Evolutionary conservation across 768 basidiomycete species (phyloP).

Genomic region (Pulveroboletus sp.): DNA sequence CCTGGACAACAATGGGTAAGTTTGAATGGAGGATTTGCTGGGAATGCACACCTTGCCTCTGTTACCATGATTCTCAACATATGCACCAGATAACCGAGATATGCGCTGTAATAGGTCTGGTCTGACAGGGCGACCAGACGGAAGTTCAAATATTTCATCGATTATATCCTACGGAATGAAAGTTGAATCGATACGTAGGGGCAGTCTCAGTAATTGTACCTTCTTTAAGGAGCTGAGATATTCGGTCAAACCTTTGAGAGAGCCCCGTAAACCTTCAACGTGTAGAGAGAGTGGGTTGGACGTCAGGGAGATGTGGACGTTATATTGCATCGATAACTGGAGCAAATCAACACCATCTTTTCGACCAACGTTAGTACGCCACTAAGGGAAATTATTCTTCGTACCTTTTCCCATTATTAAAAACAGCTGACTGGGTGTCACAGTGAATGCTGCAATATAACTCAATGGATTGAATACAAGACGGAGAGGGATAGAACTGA

Average conservation of each 20-base stretch:
- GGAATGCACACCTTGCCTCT: constrained; percentile 41
- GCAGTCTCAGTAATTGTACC: constrained; percentile 30
- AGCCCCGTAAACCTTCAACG: constrained; percentile 53
- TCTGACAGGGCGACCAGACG: constrained; percentile 40
- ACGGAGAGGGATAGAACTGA: constrained; percentile 30
- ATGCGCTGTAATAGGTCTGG: constrained; percentile 54
- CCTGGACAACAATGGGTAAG: constrained; percentile 32
- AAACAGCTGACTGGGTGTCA: constrained; percentile 61
- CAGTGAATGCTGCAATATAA: constrained; percentile 44
- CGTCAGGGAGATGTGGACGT: constrained; percentile 58
- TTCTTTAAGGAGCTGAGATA: constrained; percentile 47
- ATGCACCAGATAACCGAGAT: constrained; percentile 65
- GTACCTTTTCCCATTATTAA: constrained; percentile 69
- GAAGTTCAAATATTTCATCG: constrained; percentile 40
- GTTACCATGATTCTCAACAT: constrained; percentile 48
- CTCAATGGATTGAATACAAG: neutral
- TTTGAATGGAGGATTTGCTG: neutral
- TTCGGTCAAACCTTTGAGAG: constrained; percentile 45
- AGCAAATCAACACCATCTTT: constrained; percentile 64
- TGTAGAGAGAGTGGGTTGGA: constrained; percentile 53
- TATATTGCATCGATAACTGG: constrained; percentile 53
- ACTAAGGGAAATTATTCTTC: neutral
- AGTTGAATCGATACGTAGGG: neutral
- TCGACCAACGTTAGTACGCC: constrained; percentile 7
- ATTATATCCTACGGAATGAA: constrained; percentile 19